Evolutionary conservation across 192 early-diverging fungal genomes (phyloP), one percentile per base, ranked within the genome.

Genomic region (Dispira parvispora): DNA sequence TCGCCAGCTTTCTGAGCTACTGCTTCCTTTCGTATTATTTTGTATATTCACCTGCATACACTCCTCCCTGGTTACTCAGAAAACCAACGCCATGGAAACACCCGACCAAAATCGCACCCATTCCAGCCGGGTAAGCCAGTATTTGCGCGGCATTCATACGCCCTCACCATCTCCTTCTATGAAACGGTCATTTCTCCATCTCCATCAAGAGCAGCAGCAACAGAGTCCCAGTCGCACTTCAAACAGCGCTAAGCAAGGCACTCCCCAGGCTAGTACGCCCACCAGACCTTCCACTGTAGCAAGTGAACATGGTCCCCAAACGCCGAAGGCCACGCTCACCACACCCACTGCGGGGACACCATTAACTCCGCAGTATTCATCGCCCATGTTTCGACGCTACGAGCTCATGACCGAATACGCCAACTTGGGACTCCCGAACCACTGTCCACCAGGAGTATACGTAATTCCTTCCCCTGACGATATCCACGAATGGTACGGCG

Each of bases 401-500:
- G 47, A 50, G 47, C 47, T 50, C 16, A 50, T 50, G 47, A 50
- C 21, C 9, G 47, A 50, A 8, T 50, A 50, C 47, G 47, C 47
- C 47, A 50, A 50, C 9, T 8, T 50, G 47, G 4, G 18, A 5
- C 16, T 20, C 16, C 21, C 21, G 18, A 50, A 50, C 47, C 23
- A 62, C 56, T 58, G 25, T n/a, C 56, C 26, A 0, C 18, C 56
- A 13, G 20, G 20, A n/a, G 28, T 38, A n/a, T 38, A 58, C 42
- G 56, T 38, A 10, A 16, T 50, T 23, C 47, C 47, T 16, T 16
- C 47, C 2, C 16, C 21, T 2, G 47, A 50, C 47, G 21, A 50
- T 50, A 16, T 50, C 18, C 47, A 50, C 47, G 57, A 27, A 12
- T 60, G 57, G 57, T 60, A n/a, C 38, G 57, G 57, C 13, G 57